A percentile compares a stretch with the other conserved stretches of the same genome.
phyloP scores from a whole-genome alignment of 2,329 filamentous ascomycete species.

The Monosporascus sp. region DNA sequence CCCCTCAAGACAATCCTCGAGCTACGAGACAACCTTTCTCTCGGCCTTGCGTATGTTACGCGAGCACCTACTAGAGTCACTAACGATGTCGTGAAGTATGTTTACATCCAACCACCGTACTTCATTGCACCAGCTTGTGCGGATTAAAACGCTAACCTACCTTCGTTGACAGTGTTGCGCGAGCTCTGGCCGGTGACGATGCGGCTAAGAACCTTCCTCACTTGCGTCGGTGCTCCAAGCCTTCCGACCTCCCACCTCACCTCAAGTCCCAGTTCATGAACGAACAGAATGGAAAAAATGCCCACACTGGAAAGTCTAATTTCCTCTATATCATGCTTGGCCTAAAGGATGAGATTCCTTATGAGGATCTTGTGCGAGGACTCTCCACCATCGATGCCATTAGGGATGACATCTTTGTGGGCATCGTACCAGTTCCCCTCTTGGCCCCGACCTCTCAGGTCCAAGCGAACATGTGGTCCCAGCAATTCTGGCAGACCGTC shows the following conservation, averaged over 20 bases:
- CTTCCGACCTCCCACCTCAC: conserved; percentile 60
- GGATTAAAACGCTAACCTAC: conserved; percentile 19
- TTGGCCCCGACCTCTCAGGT: conserved; percentile 69
- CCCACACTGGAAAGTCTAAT: conserved; percentile 55
- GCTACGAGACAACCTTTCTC: conserved; percentile 51
- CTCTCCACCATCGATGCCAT: conserved; percentile 46
- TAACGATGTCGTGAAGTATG: conserved; percentile 68
- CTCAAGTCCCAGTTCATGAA: conserved; percentile 59
- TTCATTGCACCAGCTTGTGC: conserved; percentile 1
- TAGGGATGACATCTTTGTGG: conserved; percentile 51
- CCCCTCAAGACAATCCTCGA: conserved; percentile 62
- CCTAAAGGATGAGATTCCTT: conserved; percentile 45
- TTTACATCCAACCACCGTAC: conserved; percentile 14
- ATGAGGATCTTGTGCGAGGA: conserved; percentile 45
- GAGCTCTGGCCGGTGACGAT: conserved; percentile 52
- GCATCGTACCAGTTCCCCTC: conserved; percentile 63
- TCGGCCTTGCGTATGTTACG: conserved; percentile 64
- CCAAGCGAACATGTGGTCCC: conserved; percentile 69
- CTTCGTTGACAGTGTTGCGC: conserved; percentile 43
- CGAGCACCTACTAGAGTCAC: conserved; percentile 67
- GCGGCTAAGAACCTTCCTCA: conserved; percentile 63
- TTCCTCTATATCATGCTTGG: conserved; percentile 56
- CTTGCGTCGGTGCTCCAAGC: conserved; percentile 72
- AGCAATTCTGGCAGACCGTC: conserved; percentile 76
- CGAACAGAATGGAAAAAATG: conserved; percentile 49